Evolutionary conservation across 2,329 filamentous ascomycete species (phyloP), one percentile per base, ranked within the genome.

Genomic region (Laburnicola sp.): DNA sequence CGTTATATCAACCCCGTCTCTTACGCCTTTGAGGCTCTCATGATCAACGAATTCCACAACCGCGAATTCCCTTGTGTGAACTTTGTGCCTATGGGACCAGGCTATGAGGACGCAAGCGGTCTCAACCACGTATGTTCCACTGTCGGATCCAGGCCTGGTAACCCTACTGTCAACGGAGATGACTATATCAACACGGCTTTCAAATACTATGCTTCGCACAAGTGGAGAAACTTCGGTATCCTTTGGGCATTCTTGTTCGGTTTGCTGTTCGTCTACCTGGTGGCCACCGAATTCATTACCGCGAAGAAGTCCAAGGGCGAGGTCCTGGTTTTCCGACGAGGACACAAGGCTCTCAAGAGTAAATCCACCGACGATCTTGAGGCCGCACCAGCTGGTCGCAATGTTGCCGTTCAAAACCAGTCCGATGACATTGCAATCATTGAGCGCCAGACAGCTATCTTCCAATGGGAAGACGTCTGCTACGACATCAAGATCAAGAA

Each of bases 401-500:
- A 64, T 11, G 67, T 65, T 27, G 69, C 68, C 32, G 69, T 72
- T 45, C 70, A 73, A 37, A 72, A 68, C 55, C 65, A 68, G 37
- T 68, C 65, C 2, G 66, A 74, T 31, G 58, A 68, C 22, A 72
- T 74, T 32, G 75, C 81, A 74, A 60, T 78, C 66, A 72, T 82
- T 77, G 71, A 82, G 77, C 72, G 78, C 58, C 86, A 90, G 67
- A 90, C 84, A 3, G 88, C 88, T 22, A 84, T 92, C 54, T 95
- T 95, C 78, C 88, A 91, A 66, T 96, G 91, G 91, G 82, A 86
- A 58, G 81, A 93, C 61, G 86, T 96, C 1, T 91, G 87, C 75
- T 96, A 84, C 58, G 80, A 82, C 37, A 87, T 90, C 70, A 87
- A 89, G 71, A 91, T 96, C 75, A 95, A 95, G 77, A 79, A 79